Conservation (phyloP, 2,329 filamentous ascomycete species). For the Sarocladiaceae sp. region DNA sequence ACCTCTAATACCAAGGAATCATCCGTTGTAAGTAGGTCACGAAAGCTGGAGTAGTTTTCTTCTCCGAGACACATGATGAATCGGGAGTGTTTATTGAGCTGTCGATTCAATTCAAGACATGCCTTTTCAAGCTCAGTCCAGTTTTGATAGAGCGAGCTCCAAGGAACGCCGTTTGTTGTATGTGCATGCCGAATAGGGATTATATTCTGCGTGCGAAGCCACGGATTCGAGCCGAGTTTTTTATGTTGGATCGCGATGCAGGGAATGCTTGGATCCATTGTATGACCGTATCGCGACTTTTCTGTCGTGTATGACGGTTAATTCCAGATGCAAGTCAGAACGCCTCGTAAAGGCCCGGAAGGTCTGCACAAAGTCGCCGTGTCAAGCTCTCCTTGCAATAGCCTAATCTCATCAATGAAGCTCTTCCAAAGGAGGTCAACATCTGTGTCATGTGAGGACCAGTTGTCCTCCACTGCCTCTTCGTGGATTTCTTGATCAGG, state of each 20-base stretch:
- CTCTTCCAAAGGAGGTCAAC: constrained; percentile 1
- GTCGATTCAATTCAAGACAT: constrained; percentile 2
- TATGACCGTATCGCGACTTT: neutral
- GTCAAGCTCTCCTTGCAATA: neutral
- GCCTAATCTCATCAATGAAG: neutral
- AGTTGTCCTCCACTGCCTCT: neutral
- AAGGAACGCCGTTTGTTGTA: constrained; percentile 1
- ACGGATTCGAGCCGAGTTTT: neutral
- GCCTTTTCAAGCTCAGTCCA: constrained; percentile 1
- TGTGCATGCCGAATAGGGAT: constrained; percentile 2
- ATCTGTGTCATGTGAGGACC: neutral
- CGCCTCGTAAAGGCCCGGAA: neutral
- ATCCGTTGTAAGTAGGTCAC: neutral
- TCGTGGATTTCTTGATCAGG: neutral
- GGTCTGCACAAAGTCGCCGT: constrained; percentile 2
- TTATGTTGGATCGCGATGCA: neutral
- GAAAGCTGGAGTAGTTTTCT: constrained; percentile 1
- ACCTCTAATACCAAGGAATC: constrained; percentile 1
- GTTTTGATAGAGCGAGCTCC: neutral
- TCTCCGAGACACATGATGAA: neutral
- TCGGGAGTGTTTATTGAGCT: constrained; percentile 3
- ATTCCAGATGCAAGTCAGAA: constrained; percentile 4
- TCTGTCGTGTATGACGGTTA: neutral
- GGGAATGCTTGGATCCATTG: constrained; percentile 2
- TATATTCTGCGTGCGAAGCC: neutral